Evolutionary conservation across 1,284 basidiomycete species (phyloP).

Genomic region (Puccinia triticina): DNA sequence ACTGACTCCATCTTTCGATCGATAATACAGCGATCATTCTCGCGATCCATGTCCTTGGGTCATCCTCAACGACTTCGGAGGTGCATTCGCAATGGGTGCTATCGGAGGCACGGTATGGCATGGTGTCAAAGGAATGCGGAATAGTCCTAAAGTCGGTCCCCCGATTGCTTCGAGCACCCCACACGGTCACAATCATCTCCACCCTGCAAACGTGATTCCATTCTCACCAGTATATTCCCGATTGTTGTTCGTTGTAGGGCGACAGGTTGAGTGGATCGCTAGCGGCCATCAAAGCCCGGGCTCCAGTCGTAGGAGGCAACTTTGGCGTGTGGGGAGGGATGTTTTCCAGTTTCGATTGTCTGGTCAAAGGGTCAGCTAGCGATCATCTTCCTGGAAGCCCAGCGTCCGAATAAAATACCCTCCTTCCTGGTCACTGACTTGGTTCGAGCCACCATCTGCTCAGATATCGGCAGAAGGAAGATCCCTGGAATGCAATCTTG

Average conservation of each 20-base stretch:
- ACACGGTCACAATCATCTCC: neutral
- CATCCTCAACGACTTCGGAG: constrained; percentile 96
- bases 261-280: constrained; percentile 91
- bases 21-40: constrained; percentile 25
- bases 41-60: constrained; percentile 78
- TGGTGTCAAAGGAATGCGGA: constrained; percentile 95
- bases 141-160: constrained; percentile 81
- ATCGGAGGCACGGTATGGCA: constrained; percentile 98
- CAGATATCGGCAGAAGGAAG: constrained; percentile 86
- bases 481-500: constrained; percentile 98
- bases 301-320: constrained; percentile 95
- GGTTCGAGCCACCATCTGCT: neutral
- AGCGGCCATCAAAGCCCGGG: constrained; percentile 95
- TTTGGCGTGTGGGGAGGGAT: constrained; percentile 92
- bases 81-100: constrained; percentile 89
- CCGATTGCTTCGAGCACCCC: neutral
- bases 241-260: constrained; percentile 66
- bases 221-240: neutral
- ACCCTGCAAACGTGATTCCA: neutral
- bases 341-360: constrained; percentile 97
- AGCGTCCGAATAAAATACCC: neutral
- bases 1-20: neutral
- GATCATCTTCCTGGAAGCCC: neutral
- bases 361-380: constrained; percentile 77
- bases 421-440: neutral